Conservation (phyloP, 2,329 filamentous ascomycete genomes). For the Nemania bipapillata region DNA sequence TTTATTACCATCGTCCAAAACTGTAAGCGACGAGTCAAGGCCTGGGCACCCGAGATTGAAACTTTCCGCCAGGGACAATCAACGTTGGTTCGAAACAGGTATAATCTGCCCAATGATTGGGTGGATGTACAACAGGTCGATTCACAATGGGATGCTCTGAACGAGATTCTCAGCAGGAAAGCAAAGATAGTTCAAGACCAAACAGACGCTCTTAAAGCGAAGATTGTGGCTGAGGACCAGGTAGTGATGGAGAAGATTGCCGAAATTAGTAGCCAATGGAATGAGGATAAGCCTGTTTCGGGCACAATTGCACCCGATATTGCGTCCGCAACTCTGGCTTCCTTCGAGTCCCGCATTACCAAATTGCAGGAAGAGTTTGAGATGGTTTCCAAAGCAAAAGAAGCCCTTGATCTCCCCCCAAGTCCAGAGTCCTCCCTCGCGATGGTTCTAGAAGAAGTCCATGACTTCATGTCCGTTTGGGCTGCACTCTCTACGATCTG, state of each 20-base stretch:
- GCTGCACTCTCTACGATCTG: slow-evolving; percentile 94
- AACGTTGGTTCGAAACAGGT: slow-evolving; percentile 88
- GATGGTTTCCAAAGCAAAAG: slow-evolving; percentile 96
- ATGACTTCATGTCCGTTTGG: slow-evolving; percentile 99
- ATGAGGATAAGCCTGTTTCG: slow-evolving; percentile 95
- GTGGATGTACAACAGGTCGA: slow-evolving; percentile 95
- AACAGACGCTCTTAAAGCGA: slow-evolving; percentile 91
- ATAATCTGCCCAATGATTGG: slow-evolving; percentile 94
- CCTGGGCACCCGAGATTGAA: slow-evolving; percentile 95
- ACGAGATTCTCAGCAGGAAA: slow-evolving; percentile 91
- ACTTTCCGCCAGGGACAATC: slow-evolving; percentile 96
- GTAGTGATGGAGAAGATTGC: slow-evolving; percentile 87
- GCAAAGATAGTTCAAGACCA: slow-evolving; percentile 96
- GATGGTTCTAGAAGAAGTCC: slow-evolving; percentile 92
- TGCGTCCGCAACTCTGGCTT: slow-evolving; percentile 81
- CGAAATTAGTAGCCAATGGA: slow-evolving; percentile 88
- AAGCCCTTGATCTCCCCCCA: slow-evolving; percentile 88
- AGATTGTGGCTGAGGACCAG: slow-evolving; percentile 93
- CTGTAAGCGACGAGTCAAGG: slow-evolving; percentile 91
- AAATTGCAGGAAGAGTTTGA: slow-evolving; percentile 86
- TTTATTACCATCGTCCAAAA: slow-evolving; percentile 98
- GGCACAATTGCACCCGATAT: slow-evolving; percentile 91
- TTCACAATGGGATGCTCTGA: slow-evolving; percentile 92
- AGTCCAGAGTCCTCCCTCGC: slow-evolving; percentile 82
- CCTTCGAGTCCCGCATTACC: slow-evolving; percentile 86